Percentiles rank a stretch among this genome's conserved stretches.
phyloP scores from a whole-genome alignment of 2,329 filamentous ascomycete species.

The Rhexocercosporidium sp. region DNA sequence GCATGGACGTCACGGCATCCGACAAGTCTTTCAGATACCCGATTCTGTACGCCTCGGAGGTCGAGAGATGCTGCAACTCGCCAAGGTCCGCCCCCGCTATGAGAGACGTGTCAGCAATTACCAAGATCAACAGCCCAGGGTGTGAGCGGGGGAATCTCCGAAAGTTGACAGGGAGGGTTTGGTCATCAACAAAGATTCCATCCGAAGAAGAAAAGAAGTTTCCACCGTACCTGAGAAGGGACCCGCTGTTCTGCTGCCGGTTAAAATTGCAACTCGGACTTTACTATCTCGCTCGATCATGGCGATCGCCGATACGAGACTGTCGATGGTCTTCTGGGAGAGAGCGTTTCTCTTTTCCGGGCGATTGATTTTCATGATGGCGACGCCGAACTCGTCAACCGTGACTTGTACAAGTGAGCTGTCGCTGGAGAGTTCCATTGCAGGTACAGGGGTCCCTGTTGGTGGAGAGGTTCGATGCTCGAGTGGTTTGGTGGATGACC shows the following conservation, averaged over 20 bases:
- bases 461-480: neutral
- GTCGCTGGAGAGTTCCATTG: conserved; percentile 25
- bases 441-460: neutral
- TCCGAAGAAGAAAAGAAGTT: neutral
- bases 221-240: conserved; percentile 29
- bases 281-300: conserved; percentile 57
- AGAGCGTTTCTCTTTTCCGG: conserved; percentile 64
- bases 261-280: conserved; percentile 59
- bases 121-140: neutral
- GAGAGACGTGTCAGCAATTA: conserved; percentile 3
- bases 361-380: conserved; percentile 57
- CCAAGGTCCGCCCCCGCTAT: conserved; percentile 43
- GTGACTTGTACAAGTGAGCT: conserved; percentile 28
- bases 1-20: conserved; percentile 44
- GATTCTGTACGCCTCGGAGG: conserved; percentile 37
- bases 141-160: neutral
- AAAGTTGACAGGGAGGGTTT: neutral
- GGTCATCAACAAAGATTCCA: conserved; percentile 27
- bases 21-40: conserved; percentile 49
- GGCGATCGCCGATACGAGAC: conserved; percentile 26
- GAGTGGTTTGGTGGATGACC: conserved; percentile 4
- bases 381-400: conserved; percentile 45
- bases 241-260: conserved; percentile 42
- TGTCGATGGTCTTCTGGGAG: conserved; percentile 45
- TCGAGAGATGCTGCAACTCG: conserved; percentile 42